A percentile compares a stretch with the other conserved stretches of the same genome.
Evolutionary conservation across 2,329 filamentous ascomycete genomes (phyloP).

Genomic region (Xylaria multiplex): DNA sequence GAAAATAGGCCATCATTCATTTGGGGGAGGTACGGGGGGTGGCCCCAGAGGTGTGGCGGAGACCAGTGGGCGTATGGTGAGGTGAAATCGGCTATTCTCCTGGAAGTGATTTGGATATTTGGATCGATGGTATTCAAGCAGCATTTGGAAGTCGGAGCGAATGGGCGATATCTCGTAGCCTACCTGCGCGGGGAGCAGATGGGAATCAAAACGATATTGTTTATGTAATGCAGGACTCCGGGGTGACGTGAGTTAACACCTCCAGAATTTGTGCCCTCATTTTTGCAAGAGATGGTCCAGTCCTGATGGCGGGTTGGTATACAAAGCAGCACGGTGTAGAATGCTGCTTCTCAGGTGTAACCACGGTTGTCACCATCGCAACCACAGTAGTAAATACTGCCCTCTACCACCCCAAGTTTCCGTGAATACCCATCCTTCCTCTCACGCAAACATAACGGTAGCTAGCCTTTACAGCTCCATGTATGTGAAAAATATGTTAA

Average conservation of each 20-base stretch:
- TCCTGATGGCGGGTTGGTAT: not conserved
- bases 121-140: not conserved
- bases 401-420: constrained; percentile 1
- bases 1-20: constrained; percentile 8
- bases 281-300: not conserved
- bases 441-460: not conserved
- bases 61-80: not conserved
- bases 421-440: not conserved
- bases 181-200: not conserved
- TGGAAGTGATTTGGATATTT: constrained; percentile 2
- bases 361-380: constrained; percentile 7
- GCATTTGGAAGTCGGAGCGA: not conserved
- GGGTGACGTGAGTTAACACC: constrained; percentile 5
- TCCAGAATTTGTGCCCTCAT: not conserved
- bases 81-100: not conserved
- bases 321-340: constrained; percentile 12
- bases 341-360: constrained; percentile 6
- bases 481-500: not conserved
- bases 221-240: constrained; percentile 6
- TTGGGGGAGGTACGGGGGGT: not conserved
- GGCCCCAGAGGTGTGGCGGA: not conserved
- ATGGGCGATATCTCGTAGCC: not conserved
- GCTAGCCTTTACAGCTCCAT: not conserved
- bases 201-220: constrained; percentile 1
- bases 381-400: not conserved